phyloP scores from a whole-genome alignment of 164 flowering plant genomes.

The Annona cherimola region DNA sequence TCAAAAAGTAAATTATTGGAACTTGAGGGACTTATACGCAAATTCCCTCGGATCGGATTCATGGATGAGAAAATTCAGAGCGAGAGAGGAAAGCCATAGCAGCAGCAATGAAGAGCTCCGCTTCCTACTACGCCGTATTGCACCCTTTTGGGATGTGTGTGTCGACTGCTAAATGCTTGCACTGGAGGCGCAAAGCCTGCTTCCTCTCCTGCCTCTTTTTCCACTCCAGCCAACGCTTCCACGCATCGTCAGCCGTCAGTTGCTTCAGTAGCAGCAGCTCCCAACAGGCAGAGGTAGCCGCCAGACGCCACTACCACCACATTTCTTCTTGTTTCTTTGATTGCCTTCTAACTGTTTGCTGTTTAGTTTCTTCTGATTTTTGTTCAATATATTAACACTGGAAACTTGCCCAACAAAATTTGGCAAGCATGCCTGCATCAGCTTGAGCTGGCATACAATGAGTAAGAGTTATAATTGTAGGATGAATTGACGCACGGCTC shows the following conservation, averaged over 20 bases:
- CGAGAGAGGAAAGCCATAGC: too few relatives aligned
- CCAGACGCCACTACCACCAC: not conserved
- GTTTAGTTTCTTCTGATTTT: not conserved
- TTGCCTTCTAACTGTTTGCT: not conserved
- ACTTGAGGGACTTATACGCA: too few relatives aligned
- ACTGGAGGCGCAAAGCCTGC: not conserved
- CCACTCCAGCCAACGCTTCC: not conserved
- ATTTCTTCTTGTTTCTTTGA: not conserved
- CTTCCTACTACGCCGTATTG: not conserved
- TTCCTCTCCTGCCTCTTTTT: not conserved
- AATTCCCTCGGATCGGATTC: too few relatives aligned
- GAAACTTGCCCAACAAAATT: too few relatives aligned
- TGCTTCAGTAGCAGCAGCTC: not conserved
- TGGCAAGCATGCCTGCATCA: too few relatives aligned
- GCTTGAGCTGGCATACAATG: too few relatives aligned
- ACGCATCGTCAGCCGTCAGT: not conserved
- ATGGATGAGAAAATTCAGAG: too few relatives aligned
- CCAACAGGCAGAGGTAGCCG: not conserved
- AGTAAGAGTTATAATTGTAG: too few relatives aligned
- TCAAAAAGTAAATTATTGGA: too few relatives aligned
- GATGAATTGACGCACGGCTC: too few relatives aligned
- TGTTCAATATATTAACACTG: not conserved
- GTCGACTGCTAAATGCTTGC: not conserved
- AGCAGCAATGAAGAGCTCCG: not conserved
- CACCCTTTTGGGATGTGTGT: not conserved